Percentiles rank a stretch among this genome's conserved stretches.
Evolutionary conservation across 176 grass and related monocot species (phyloP).

Genomic region (Hsuehochloa calcarea): DNA sequence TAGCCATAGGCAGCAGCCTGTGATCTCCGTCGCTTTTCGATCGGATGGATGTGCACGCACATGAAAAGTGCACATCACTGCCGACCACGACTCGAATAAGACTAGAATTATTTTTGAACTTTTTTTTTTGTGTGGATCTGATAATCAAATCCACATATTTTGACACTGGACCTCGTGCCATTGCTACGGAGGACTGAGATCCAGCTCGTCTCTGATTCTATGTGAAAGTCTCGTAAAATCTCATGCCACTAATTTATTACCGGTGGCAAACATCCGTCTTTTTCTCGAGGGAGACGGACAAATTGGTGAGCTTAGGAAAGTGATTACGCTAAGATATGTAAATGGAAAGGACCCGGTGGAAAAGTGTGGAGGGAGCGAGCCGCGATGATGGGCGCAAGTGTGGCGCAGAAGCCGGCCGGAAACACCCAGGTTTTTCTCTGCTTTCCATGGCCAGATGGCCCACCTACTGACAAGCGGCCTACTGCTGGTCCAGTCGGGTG

Average conservation of each 20-base stretch:
- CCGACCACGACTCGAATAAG: too few relatives aligned
- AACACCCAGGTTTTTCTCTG: not conserved
- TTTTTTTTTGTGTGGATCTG: too few relatives aligned
- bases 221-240: not conserved
- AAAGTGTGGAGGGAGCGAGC: constrained; percentile 9
- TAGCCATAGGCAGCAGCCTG: not conserved
- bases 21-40: constrained; percentile 28
- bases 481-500: not conserved
- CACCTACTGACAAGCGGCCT: not conserved
- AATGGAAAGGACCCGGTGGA: not conserved
- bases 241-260: not conserved
- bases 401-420: constrained; percentile 27
- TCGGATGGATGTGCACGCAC: constrained; percentile 8
- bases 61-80: constrained; percentile 11
- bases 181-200: too few relatives aligned
- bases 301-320: not conserved
- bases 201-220: too few relatives aligned
- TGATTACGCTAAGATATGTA: not conserved
- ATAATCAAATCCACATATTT: too few relatives aligned
- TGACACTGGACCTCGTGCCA: too few relatives aligned
- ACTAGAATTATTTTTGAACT: too few relatives aligned
- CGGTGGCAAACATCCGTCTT: not conserved
- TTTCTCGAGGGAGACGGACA: not conserved
- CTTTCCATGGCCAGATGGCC: constrained; percentile 1
- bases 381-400: constrained; percentile 16